Evolutionary conservation across 1,284 basidiomycete species (phyloP).

Genomic region (Amylostereum areolatum): DNA sequence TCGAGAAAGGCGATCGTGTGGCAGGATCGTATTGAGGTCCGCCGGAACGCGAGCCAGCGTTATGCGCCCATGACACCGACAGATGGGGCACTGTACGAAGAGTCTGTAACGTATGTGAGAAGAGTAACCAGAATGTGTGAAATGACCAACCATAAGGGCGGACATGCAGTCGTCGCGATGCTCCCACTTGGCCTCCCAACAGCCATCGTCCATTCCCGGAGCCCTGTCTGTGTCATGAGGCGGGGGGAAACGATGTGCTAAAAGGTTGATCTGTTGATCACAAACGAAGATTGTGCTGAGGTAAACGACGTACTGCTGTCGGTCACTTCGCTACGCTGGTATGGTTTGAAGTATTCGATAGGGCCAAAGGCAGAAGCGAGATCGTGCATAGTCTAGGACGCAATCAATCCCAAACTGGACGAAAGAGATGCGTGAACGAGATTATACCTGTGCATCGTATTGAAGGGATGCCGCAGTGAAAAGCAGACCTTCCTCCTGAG

Average conservation of each 20-base stretch:
- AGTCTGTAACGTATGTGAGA: conserved; percentile 51
- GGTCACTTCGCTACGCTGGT: too few relatives aligned
- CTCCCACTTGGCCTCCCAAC: conserved; percentile 74
- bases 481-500: conserved; percentile 34
- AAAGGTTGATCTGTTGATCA: not conserved
- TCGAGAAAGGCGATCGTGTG: too few relatives aligned
- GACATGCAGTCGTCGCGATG: conserved; percentile 68
- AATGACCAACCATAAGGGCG: conserved; percentile 52
- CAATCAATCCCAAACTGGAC: not conserved
- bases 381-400: conserved; percentile 37
- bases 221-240: conserved; percentile 53
- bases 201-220: conserved; percentile 46
- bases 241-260: conserved; percentile 2
- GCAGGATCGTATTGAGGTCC: too few relatives aligned
- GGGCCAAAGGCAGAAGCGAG: conserved; percentile 50
- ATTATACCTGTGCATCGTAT: conserved; percentile 56
- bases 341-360: conserved; percentile 39
- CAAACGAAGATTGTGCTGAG: too few relatives aligned
- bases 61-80: conserved; percentile 75
- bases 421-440: conserved; percentile 11
- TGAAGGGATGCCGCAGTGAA: conserved; percentile 49
- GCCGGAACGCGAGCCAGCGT: conserved; percentile 5
- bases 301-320: too few relatives aligned
- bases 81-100: conserved; percentile 63
- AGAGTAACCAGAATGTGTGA: conserved; percentile 3